Percentiles rank a stretch among this genome's conserved stretches.
Evolutionary conservation across 2,329 filamentous ascomycete species (phyloP).

Genomic region (Amylocarpus encephaloides): DNA sequence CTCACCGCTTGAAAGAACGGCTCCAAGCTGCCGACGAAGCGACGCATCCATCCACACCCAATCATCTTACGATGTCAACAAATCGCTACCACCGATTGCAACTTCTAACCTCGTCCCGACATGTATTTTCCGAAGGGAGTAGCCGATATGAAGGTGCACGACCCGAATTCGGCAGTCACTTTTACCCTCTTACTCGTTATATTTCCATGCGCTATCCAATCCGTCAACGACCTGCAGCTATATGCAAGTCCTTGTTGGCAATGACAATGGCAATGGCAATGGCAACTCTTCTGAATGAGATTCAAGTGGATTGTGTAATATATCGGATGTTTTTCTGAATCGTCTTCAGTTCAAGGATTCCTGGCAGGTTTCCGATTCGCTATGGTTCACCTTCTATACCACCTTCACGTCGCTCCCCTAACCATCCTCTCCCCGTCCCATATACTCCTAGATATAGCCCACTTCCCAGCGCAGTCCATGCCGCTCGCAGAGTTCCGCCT

Average conservation of each 20-base stretch:
- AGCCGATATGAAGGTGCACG: background rate
- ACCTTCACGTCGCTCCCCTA: conserved; percentile 30
- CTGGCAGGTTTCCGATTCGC: background rate
- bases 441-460: conserved; percentile 84
- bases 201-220: background rate
- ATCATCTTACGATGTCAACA: background rate
- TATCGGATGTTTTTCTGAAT: too few relatives aligned
- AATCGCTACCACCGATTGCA: conserved; percentile 1
- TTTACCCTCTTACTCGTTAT: background rate
- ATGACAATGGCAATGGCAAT: background rate
- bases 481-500: conserved; percentile 64
- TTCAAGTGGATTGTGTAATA: too few relatives aligned
- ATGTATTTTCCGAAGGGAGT: background rate
- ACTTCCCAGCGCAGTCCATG: conserved; percentile 74
- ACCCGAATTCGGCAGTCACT: background rate
- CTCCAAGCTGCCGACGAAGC: background rate
- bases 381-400: background rate
- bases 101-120: background rate
- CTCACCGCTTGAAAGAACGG: background rate
- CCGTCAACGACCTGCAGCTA: background rate
- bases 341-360: too few relatives aligned
- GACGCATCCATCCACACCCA: background rate
- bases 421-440: conserved; percentile 67
- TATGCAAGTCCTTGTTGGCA: background rate
- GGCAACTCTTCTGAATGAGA: conserved; percentile 1